Conservation (phyloP, 352 stramenopile genomes). For the Globisporangium rhizosaccharum region DNA sequence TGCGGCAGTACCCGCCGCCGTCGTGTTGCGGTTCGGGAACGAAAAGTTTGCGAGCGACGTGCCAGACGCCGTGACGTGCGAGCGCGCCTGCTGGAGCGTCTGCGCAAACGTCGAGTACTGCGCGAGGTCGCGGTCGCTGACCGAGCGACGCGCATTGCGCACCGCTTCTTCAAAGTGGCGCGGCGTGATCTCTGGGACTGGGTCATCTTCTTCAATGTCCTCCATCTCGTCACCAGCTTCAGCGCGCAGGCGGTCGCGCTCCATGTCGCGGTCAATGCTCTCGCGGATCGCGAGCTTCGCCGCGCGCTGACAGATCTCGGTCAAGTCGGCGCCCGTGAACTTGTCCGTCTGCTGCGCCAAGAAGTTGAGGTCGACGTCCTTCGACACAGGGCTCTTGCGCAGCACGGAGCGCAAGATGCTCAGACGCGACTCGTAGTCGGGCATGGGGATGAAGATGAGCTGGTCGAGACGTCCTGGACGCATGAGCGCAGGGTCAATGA, state of each 20-base stretch:
- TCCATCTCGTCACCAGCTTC: constrained; percentile 89
- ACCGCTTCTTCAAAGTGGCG: constrained; percentile 98
- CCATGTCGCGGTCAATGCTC: constrained; percentile 98
- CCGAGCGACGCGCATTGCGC: constrained; percentile 94
- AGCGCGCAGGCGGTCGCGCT: constrained; percentile 92
- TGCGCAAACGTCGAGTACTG: constrained; percentile 87
- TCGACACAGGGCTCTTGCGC: constrained; percentile 96
- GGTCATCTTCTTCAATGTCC: constrained; percentile 94
- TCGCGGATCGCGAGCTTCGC: constrained; percentile 99
- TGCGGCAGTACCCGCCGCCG: constrained; percentile 27
- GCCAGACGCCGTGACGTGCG: constrained; percentile 90
- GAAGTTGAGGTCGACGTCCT: constrained; percentile 98
- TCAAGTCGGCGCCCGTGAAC: constrained; percentile 99
- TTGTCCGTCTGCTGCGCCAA: constrained; percentile 97
- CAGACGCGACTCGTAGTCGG: constrained; percentile 94
- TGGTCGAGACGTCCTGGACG: constrained; percentile 94
- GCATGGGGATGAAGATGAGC: constrained; percentile 96
- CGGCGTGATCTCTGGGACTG: constrained; percentile 92
- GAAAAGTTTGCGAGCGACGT: constrained; percentile 95
- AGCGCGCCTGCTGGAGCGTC: constrained; percentile 95
- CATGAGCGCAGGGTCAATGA: constrained; percentile 97
- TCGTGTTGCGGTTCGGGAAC: constrained; percentile 85
- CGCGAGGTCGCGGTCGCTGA: constrained; percentile 96
- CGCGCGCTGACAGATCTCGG: constrained; percentile 99
- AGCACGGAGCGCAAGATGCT: constrained; percentile 95